Conservation (phyloP, 2,329 filamentous ascomycete genomes). For the Biscogniauxia marginata region DNA sequence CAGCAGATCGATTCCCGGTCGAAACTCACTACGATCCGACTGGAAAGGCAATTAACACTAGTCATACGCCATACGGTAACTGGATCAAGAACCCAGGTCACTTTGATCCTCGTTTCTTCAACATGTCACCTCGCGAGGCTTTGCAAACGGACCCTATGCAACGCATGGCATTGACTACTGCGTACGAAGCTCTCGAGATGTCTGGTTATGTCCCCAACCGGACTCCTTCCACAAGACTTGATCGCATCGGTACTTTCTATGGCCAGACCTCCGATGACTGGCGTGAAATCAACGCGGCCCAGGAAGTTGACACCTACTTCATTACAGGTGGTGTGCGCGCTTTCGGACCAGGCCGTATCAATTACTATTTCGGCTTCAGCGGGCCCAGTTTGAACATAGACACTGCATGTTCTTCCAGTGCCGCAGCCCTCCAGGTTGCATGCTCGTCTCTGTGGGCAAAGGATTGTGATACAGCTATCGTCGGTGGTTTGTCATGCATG, state of each 20-base stretch:
- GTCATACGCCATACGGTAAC: constrained; percentile 73
- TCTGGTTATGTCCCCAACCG: constrained; percentile 73
- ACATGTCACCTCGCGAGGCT: constrained; percentile 81
- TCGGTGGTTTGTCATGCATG: constrained; percentile 74
- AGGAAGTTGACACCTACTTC: constrained; percentile 61
- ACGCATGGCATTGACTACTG: constrained; percentile 70
- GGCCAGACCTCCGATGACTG: constrained; percentile 77
- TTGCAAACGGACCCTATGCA: constrained; percentile 81
- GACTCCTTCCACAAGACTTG: constrained; percentile 65
- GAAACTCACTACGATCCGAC: constrained; percentile 69
- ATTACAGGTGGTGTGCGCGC: constrained; percentile 51
- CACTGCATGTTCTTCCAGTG: constrained; percentile 40
- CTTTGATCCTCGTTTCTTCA: constrained; percentile 84
- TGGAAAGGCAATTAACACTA: constrained; percentile 73
- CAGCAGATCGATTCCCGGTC: constrained; percentile 71
- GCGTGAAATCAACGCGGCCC: constrained; percentile 70
- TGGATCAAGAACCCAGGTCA: constrained; percentile 72
- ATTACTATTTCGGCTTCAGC: constrained; percentile 42
- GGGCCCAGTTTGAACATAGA: constrained; percentile 40
- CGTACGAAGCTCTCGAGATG: constrained; percentile 81
- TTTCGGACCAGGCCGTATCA: constrained; percentile 51
- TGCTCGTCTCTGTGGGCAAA: constrained; percentile 73
- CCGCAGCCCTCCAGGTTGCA: constrained; percentile 39
- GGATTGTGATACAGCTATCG: constrained; percentile 78
- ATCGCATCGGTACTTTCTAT: constrained; percentile 69